A percentile compares a stretch with the other conserved stretches of the same genome.
These are phyloP conservation scores for Rosa multiflora DNA, from an alignment of 306 rosid species.

Conservation along the genomic window DNA sequence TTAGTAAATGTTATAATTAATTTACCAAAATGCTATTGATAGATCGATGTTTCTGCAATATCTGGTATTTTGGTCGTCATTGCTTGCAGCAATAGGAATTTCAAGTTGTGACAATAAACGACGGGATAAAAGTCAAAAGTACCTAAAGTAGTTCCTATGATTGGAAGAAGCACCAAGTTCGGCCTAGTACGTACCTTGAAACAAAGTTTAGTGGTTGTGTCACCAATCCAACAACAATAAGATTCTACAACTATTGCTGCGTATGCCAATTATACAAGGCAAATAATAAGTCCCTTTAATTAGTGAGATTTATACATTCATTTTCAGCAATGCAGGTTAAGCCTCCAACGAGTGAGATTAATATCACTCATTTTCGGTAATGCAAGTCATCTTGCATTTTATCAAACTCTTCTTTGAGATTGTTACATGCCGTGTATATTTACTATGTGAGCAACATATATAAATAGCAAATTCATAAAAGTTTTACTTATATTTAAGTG, in stretches of 20 bases:
- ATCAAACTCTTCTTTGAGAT: not conserved
- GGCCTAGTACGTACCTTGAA: not conserved
- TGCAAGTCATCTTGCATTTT: not conserved
- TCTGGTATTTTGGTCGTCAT: not conserved
- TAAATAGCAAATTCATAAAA: too few species aligned
- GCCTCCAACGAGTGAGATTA: not conserved
- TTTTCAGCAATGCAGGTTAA: not conserved
- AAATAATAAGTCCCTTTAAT: not conserved
- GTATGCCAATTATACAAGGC: not conserved
- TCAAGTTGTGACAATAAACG: not conserved
- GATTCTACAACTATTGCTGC: not conserved
- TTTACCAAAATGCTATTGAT: too few species aligned
- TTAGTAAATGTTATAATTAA: too few species aligned
- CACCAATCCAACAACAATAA: not conserved
- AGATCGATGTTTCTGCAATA: too few species aligned
- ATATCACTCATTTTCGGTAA: not conserved
- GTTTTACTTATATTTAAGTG: not conserved
- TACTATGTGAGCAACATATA: too few species aligned
- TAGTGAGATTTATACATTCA: not conserved
- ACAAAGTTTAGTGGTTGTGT: slow-evolving; percentile 6
- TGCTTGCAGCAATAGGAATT: not conserved
- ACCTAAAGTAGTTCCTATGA: not conserved
- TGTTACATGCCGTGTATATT: not conserved
- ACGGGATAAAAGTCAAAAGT: not conserved
- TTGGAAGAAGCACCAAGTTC: not conserved